Percentiles rank a stretch among this genome's conserved stretches.
Conservation (phyloP, 306 rosid species). For the Inga oerstediana region DNA sequence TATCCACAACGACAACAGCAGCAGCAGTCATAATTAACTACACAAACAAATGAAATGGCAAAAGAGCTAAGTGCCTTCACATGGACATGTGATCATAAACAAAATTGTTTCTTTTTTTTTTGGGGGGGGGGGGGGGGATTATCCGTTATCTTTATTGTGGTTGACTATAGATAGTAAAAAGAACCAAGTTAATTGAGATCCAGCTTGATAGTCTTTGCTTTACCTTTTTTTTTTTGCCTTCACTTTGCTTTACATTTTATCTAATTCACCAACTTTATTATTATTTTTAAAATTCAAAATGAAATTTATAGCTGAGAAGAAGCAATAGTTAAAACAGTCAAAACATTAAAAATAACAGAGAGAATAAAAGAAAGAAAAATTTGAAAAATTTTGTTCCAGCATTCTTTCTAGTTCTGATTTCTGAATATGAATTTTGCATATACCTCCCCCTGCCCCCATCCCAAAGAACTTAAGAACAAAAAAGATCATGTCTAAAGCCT, state of each 20-base stretch:
- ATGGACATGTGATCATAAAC: constrained; percentile 20
- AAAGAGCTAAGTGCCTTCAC: constrained; percentile 6
- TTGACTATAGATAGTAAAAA: background rate
- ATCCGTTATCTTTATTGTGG: background rate
- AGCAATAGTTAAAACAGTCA: background rate
- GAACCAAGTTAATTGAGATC: background rate
- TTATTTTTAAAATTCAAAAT: background rate
- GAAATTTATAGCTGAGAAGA: background rate
- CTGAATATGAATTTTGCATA: background rate
- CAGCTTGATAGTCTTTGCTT: background rate
- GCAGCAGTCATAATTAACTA: constrained; percentile 88
- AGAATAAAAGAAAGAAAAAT: background rate
- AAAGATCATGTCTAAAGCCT: background rate
- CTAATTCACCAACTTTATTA: background rate
- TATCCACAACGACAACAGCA: constrained; percentile 87
- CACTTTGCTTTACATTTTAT: background rate
- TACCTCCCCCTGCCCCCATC: background rate
- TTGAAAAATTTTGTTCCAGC: background rate
- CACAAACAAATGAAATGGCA: constrained; percentile 26
- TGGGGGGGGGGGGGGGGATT: too few species aligned
- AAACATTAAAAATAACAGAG: background rate
- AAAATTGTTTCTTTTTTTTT: too few species aligned
- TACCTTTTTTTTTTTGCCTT: too few species aligned
- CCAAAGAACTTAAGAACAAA: background rate
- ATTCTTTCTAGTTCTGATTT: background rate